Evolutionary conservation across 1,284 basidiomycete genomes (phyloP), one percentile per base, ranked within the genome.

Genomic region (Cryptococcus hybrid): DNA sequence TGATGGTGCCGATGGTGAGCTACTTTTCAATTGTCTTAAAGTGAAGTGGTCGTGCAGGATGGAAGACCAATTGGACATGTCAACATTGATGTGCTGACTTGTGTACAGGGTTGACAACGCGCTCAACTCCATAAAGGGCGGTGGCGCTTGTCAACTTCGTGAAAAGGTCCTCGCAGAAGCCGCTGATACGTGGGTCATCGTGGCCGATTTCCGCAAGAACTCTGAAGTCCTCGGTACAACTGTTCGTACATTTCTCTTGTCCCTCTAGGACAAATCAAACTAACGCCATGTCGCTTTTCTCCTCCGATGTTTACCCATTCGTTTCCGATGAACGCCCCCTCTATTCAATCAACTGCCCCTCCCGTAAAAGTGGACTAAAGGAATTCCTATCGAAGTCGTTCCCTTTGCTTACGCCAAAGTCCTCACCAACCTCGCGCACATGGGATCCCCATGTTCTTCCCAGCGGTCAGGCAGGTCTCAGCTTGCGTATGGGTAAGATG

Each of bases 151-250:
- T 77, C 96, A 99, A 69, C 80, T 99, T 39, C 86, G 94, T 40
- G 96, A 99, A 80, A 99, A 99, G 78, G 93, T 99, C 3, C 84
- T 99, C 15, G 94, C 92, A 3, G 95, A 98, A 77, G 92, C 92
- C 15, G 94, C 96, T n/a, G 84, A 85, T 66, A 91, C 87, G 83
- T 98, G 95, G 80, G 82, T 98, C 72, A 83, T 98, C 49, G 95
- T 99, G 46, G 95, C 96, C 50, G 96, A 99, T 78, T 92, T 89
- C 79, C 86, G 95, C 65, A 99, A 96, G 80, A 92, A 97, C 70
- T 87, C 88, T 7, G 80, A 86, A 54, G 83, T 86, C 43, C 83
- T 99, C 13, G 92, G 95, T 3, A 88, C 87, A 34, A 89, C 84
- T 71, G 90, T 92, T 70, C 62, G 88, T 82, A 7, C 24, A 24